phyloP scores from a whole-genome alignment of 371 early-diverging fungal genomes.

The Mucor lusitanicus region DNA sequence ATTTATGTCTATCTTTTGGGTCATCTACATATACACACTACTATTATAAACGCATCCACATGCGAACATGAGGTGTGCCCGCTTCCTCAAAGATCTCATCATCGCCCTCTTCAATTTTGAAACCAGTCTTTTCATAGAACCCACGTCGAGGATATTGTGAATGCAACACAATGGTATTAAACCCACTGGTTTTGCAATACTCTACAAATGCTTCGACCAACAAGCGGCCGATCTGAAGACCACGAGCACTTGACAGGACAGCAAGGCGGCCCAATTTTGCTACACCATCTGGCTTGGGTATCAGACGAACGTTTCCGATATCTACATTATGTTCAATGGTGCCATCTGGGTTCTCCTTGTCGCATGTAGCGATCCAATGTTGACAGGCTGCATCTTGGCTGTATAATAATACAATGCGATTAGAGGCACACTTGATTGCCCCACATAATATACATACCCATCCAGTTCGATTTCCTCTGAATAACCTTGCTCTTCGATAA shows the following conservation, averaged over 20 bases:
- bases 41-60: constrained; percentile 25
- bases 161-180: constrained; percentile 31
- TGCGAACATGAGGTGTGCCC: constrained; percentile 44
- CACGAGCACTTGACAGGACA: constrained; percentile 37
- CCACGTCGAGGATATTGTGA: constrained; percentile 44
- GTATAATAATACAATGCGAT: neutral
- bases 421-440: neutral
- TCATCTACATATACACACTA: no score
- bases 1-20: neutral
- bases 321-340: constrained; percentile 1
- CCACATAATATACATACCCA: constrained; percentile 24
- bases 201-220: constrained; percentile 30
- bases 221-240: constrained; percentile 31
- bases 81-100: constrained; percentile 40
- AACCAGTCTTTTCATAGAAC: constrained; percentile 50
- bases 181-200: constrained; percentile 18
- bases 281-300: constrained; percentile 21
- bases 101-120: constrained; percentile 36
- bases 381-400: constrained; percentile 26
- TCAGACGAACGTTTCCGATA: constrained; percentile 39
- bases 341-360: constrained; percentile 9
- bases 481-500: constrained; percentile 46
- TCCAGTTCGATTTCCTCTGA: constrained; percentile 34
- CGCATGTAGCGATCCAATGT: constrained; percentile 40
- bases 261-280: constrained; percentile 50